Conservation (phyloP, 768 basidiomycete species). For the Boletus subcaerulescens region DNA sequence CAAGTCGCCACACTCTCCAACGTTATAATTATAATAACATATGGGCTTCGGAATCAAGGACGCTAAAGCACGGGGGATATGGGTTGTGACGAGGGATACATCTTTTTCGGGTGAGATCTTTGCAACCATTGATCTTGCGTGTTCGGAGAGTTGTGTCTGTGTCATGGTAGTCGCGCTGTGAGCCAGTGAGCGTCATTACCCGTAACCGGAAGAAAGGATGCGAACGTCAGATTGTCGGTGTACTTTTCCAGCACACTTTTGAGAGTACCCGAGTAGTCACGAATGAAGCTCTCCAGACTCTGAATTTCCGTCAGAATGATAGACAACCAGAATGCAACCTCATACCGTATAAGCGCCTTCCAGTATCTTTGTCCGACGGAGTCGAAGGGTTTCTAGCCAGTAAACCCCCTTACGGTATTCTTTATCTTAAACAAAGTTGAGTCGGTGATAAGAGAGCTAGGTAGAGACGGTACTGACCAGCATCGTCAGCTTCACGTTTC, state of each 20-base stretch:
- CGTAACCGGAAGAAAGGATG: not conserved
- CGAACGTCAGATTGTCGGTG: conserved; percentile 70
- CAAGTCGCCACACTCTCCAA: conserved; percentile 84
- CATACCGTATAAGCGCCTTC: conserved; percentile 77
- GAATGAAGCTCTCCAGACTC: conserved; percentile 80
- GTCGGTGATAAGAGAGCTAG: not conserved
- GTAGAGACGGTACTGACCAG: conserved; percentile 48
- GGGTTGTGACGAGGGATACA: conserved; percentile 49
- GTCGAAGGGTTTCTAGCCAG: conserved; percentile 87
- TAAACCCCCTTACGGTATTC: conserved; percentile 89
- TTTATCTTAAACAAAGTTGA: conserved; percentile 53
- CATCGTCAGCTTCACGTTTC: conserved; percentile 89
- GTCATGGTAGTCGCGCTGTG: conserved; percentile 76
- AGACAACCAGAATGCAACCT: not conserved
- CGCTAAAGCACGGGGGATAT: conserved; percentile 60
- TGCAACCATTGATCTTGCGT: conserved; percentile 58
- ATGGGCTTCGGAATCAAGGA: conserved; percentile 67
- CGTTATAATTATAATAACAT: conserved; percentile 72
- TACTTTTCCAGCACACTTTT: conserved; percentile 69
- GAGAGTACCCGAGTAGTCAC: conserved; percentile 64
- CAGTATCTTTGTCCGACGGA: conserved; percentile 77
- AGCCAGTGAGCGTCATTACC: not conserved
- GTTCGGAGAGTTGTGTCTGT: conserved; percentile 67
- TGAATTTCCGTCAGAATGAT: conserved; percentile 29
- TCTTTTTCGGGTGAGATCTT: conserved; percentile 73